Evolutionary conservation across 352 stramenopile species (phyloP), one percentile per base, ranked within the genome.

Genomic region (Lagenidium giganteum): DNA sequence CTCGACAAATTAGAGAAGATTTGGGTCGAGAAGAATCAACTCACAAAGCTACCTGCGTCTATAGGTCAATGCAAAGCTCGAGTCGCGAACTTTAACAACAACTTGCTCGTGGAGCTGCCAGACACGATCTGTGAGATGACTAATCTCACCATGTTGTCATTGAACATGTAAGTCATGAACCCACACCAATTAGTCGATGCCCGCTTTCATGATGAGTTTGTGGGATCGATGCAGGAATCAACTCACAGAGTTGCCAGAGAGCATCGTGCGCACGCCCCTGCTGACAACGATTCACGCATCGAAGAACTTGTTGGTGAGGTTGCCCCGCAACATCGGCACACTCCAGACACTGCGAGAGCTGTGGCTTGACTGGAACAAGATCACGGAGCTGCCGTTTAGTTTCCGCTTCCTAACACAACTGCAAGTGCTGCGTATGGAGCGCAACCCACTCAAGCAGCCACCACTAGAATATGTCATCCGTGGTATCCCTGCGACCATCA

Each of bases 341-440:
- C 65, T 87, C 14, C 37, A 57, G 9, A 42, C 55, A 0, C 67
- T 87, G 6, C 56, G 59, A 20, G 64, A 78, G n/a, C 39, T 83
- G 1, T 64, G 71, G 0, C 42, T 87, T 13, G 74, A 87, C 42
- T 87, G 71, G 71, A 87, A 87, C 43, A 40, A 25, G 2, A 62
- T 87, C 32, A 66, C 59, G 27, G 70, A 84, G 40, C 63, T 87
- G 17, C 74, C 74, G 0, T 83, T 83, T 47, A 84, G 71, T 1
- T 80, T 87, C 20, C 69, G 71, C 1, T 37, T 78, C 12, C 50
- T 72, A 11, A 51, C 14, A 0, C 41, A 44, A 1, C 48, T 87
- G 0, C 23, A 63, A 26, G 42, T 62, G 14, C 44, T 87, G 3
- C 65, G 63, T 25, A 66, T 87, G 59, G 75, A 87, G 43, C 61